These are phyloP conservation scores for Rhododendron griersonianum DNA, from an alignment of 148 eudicot species.

Conservation along the genomic window DNA sequence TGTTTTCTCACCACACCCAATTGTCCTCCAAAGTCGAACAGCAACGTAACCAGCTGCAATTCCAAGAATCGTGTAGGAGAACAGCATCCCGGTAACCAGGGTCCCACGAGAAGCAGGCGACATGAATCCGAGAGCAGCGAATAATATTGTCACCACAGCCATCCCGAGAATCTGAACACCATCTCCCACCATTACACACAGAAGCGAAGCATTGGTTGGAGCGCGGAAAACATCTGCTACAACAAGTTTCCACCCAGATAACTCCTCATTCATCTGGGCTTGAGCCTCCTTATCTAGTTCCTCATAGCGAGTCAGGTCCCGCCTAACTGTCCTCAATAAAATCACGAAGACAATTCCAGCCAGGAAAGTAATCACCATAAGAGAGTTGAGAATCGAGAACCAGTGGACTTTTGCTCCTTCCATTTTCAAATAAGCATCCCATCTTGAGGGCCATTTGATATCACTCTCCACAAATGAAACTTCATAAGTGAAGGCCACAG, in stretches of 20 bases:
- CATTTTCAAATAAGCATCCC: conserved; percentile 93
- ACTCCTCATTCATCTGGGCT: conserved; percentile 84
- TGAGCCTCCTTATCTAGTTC: conserved; percentile 86
- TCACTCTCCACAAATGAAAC: conserved; percentile 66
- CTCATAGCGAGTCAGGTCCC: conserved; percentile 80
- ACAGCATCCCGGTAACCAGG: conserved; percentile 70
- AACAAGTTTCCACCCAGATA: conserved; percentile 86
- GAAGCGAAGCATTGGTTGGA: conserved; percentile 51
- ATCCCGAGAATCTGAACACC: conserved; percentile 86
- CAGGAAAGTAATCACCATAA: conserved; percentile 83
- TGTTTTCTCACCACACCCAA: conserved; percentile 52
- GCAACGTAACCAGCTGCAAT: conserved; percentile 77
- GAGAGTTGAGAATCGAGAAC: conserved; percentile 80
- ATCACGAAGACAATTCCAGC: conserved; percentile 88
- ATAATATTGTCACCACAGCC: conserved; percentile 65
- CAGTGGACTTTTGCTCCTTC: conserved; percentile 90
- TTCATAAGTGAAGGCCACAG: conserved; percentile 62
- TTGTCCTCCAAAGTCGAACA: conserved; percentile 73
- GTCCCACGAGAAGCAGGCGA: conserved; percentile 82
- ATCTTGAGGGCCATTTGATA: conserved; percentile 89
- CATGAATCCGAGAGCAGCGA: conserved; percentile 76
- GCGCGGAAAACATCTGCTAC: conserved; percentile 82
- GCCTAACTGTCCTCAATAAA: conserved; percentile 67
- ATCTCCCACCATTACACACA: conserved; percentile 88
- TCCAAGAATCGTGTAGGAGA: conserved; percentile 71